Evolutionary conservation across 148 eudicot genomes (phyloP).

Genomic region (Silene latifolia): DNA sequence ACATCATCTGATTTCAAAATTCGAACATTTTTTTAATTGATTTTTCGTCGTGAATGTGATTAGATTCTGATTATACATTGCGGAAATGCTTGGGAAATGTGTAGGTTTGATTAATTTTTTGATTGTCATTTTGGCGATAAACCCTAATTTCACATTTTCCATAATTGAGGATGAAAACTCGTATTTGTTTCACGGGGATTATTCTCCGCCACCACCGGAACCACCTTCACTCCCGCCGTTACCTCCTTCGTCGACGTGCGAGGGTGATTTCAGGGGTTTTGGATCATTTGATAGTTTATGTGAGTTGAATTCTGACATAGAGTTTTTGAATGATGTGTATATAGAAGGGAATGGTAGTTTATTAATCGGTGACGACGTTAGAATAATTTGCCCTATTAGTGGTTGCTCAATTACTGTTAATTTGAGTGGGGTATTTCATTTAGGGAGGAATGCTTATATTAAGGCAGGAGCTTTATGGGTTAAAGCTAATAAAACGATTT

Average conservation of each 20-base stretch:
- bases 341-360: conserved; percentile 65
- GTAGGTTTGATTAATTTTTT: not conserved
- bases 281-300: conserved; percentile 69
- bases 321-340: conserved; percentile 51
- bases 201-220: conserved; percentile 67
- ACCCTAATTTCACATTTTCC: conserved; percentile 17
- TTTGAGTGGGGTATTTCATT: conserved; percentile 44
- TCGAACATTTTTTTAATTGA: not conserved
- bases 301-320: conserved; percentile 44
- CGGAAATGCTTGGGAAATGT: conserved; percentile 10
- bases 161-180: conserved; percentile 1
- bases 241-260: conserved; percentile 55
- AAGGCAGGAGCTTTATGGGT: conserved; percentile 53
- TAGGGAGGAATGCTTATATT: conserved; percentile 45
- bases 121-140: not conserved
- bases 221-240: conserved; percentile 57
- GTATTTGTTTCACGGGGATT: conserved; percentile 50
- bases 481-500: conserved; percentile 31
- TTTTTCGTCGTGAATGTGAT: not conserved
- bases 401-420: conserved; percentile 64
- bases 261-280: conserved; percentile 56
- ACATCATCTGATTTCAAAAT: not conserved
- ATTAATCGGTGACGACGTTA: conserved; percentile 46
- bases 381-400: conserved; percentile 44
- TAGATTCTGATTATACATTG: not conserved